Evolutionary conservation across 768 basidiomycete species (phyloP).

Genomic region (Boletus sp.): DNA sequence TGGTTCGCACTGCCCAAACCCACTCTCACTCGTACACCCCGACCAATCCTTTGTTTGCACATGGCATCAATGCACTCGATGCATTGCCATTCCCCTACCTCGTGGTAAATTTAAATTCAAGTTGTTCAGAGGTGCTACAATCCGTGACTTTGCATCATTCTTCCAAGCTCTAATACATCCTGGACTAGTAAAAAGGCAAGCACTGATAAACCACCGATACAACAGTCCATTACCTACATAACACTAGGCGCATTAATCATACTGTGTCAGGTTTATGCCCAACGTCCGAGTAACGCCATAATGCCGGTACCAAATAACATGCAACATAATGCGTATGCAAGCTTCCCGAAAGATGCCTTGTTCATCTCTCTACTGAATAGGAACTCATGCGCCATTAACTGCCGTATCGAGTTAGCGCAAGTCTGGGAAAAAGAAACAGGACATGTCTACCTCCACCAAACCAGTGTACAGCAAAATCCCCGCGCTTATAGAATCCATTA

Average conservation of each 20-base stretch:
- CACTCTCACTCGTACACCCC: neutral
- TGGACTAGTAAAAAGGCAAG: neutral
- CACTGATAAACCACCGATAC: neutral
- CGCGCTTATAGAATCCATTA: slow-evolving; percentile 79
- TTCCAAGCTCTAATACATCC: neutral
- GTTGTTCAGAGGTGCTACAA: neutral
- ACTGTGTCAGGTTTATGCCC: slow-evolving; percentile 55
- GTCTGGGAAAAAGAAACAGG: neutral
- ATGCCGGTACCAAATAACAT: slow-evolving; percentile 81
- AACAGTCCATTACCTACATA: neutral
- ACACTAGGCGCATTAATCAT: neutral
- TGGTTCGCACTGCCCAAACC: neutral
- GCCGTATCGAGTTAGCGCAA: slow-evolving; percentile 2
- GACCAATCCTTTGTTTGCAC: neutral
- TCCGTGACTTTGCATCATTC: neutral
- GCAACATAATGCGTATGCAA: slow-evolving; percentile 71
- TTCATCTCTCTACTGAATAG: slow-evolving; percentile 86
- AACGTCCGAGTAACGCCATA: slow-evolving; percentile 89
- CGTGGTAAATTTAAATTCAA: neutral
- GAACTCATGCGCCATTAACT: slow-evolving; percentile 94
- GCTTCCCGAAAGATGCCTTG: slow-evolving; percentile 55
- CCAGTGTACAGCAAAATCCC: slow-evolving; percentile 90
- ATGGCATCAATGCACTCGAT: neutral
- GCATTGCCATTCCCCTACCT: neutral
- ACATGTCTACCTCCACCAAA: slow-evolving; percentile 62